phyloP scores from a whole-genome alignment of 768 basidiomycete genomes.

The Boletus rubroflammeus region DNA sequence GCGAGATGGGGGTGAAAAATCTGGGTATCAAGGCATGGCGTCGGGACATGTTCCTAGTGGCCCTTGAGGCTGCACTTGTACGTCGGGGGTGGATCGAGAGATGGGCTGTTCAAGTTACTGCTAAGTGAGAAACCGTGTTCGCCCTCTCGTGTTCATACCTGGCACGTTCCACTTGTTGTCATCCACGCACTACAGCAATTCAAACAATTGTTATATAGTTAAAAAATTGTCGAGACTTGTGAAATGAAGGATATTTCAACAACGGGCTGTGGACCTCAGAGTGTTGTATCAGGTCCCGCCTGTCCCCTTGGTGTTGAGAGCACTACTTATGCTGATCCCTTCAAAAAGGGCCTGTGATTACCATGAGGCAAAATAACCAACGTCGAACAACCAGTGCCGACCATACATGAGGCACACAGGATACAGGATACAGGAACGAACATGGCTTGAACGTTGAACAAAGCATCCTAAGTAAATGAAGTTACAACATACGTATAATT shows the following conservation, averaged over 20 bases:
- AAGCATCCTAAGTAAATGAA: neutral
- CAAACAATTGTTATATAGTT: neutral
- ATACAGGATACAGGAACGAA: neutral
- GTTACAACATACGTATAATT: conserved; percentile 15
- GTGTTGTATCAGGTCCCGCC: neutral
- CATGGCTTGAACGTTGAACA: neutral
- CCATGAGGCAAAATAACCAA: neutral
- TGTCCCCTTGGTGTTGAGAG: neutral
- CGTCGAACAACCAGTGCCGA: neutral
- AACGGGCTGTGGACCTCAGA: neutral
- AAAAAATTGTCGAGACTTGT: neutral
- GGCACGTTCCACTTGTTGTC: neutral
- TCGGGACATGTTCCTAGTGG: conserved; percentile 42
- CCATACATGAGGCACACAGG: neutral
- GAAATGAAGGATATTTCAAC: neutral
- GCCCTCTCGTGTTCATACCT: neutral
- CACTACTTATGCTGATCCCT: no score
- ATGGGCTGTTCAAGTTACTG: conserved; percentile 38
- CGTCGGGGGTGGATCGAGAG: conserved; percentile 41
- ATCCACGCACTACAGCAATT: neutral
- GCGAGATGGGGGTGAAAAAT: conserved; percentile 8
- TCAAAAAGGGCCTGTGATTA: neutral
- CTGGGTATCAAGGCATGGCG: conserved; percentile 41
- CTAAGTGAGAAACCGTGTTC: conserved; percentile 7
- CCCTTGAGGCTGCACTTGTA: conserved; percentile 53